phyloP scores from a whole-genome alignment of 139 green algal species.

The Chlorella sp. region DNA sequence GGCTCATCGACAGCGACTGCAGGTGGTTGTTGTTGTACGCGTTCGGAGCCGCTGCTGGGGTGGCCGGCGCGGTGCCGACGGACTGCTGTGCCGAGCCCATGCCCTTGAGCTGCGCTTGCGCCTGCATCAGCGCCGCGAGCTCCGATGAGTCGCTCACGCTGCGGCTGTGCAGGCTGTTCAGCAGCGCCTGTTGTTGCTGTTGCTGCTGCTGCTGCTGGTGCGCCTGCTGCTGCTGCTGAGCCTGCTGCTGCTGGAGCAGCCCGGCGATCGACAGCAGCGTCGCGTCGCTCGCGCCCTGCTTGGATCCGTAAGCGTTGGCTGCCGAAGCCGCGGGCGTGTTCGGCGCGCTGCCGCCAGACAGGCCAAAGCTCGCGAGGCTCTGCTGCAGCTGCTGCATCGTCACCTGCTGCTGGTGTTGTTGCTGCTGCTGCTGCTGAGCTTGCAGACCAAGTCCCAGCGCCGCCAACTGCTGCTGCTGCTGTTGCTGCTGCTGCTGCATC shows the following conservation, averaged over 20 bases:
- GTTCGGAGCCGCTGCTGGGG: no score
- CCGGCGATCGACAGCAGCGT: background rate
- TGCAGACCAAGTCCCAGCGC: background rate
- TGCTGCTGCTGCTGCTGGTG: no score
- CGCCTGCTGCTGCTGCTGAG: background rate
- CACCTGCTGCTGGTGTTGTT: background rate
- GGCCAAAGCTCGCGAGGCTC: background rate
- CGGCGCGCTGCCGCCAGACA: no score
- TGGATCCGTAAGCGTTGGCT: no score
- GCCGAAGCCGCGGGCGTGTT: no score
- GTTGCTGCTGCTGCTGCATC: constrained; percentile 7
- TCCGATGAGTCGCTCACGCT: no score
- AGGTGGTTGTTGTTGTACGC: no score
- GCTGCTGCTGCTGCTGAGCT: background rate
- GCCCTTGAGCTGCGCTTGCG: background rate
- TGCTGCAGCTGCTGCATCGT: background rate
- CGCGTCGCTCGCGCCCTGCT: no score
- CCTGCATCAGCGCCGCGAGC: background rate
- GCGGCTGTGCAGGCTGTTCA: constrained; percentile 1
- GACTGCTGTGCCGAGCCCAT: no score
- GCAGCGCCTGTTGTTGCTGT: constrained; percentile 5
- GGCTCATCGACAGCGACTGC: no score
- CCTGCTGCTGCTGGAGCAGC: background rate
- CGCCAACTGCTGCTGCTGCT: constrained; percentile 2
- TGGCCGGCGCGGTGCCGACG: no score